These are phyloP conservation scores for Phtheirospermum japonicum DNA, from an alignment of 257 asterid species.

Conservation along the genomic window DNA sequence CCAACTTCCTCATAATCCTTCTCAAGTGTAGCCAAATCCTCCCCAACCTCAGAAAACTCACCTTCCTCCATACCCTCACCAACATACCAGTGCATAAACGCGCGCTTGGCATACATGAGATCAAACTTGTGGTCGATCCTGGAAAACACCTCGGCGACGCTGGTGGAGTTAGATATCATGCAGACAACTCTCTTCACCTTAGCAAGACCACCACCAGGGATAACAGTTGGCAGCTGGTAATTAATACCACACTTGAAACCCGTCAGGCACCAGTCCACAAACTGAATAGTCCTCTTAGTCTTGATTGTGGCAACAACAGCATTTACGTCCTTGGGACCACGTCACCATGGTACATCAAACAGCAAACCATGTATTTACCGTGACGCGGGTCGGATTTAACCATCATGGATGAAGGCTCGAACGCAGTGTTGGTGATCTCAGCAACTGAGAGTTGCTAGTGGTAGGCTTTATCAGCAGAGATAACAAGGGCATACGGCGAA, in stretches of 20 bases:
- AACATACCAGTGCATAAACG: constrained; percentile 93
- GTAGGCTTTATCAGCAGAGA: constrained; percentile 89
- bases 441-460: constrained; percentile 94
- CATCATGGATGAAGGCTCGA: too few species aligned
- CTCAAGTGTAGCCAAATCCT: too few species aligned
- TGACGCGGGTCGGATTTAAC: too few species aligned
- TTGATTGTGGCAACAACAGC: too few species aligned
- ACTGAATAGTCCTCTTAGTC: too few species aligned
- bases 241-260: constrained; percentile 96
- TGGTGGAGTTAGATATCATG: constrained; percentile 93
- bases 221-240: constrained; percentile 96
- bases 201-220: constrained; percentile 91
- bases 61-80: too few species aligned
- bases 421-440: constrained; percentile 91
- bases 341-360: too few species aligned
- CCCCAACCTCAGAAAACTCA: too few species aligned
- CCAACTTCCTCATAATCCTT: constrained; percentile 95
- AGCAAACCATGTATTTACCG: too few species aligned
- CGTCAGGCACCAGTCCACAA: constrained; percentile 99
- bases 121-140: constrained; percentile 93
- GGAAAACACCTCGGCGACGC: too few species aligned
- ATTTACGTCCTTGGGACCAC: too few species aligned
- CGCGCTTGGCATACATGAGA: constrained; percentile 89
- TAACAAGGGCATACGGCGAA: constrained; percentile 89
- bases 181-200: constrained; percentile 98